Percentiles rank a stretch among this genome's conserved stretches.
Conservation (phyloP, 2,329 filamentous ascomycete species). For the Ramularia endophylla region DNA sequence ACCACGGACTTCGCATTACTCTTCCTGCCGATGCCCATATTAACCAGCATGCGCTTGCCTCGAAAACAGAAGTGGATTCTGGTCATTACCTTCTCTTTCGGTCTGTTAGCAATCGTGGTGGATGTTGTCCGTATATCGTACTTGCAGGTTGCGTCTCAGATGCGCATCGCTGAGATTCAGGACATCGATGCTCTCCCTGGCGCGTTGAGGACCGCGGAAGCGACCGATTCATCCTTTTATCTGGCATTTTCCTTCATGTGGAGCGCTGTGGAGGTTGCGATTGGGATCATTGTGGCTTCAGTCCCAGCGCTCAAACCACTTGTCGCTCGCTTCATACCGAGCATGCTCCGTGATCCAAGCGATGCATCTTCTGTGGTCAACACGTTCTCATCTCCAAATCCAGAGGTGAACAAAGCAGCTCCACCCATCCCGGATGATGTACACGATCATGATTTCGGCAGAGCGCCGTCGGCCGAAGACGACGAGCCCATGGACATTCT, state of each 20-base stretch:
- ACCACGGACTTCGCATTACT: constrained; percentile 85
- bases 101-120: constrained; percentile 80
- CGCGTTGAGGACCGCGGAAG: constrained; percentile 31
- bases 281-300: constrained; percentile 84
- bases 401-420: constrained; percentile 7
- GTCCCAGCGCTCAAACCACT: constrained; percentile 90
- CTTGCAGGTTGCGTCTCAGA: constrained; percentile 63
- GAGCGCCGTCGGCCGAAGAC: constrained; percentile 4
- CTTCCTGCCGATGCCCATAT: constrained; percentile 78
- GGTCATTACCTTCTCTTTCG: constrained; percentile 77
- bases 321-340: constrained; percentile 57
- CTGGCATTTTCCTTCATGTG: constrained; percentile 78
- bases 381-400: constrained; percentile 18
- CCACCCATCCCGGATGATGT: constrained; percentile 17
- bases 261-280: constrained; percentile 85
- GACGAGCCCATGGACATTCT: constrained; percentile 37
- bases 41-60: constrained; percentile 80
- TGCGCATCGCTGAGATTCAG: constrained; percentile 38
- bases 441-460: constrained; percentile 22
- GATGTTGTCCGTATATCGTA: constrained; percentile 89
- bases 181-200: constrained; percentile 9
- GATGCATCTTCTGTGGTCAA: constrained; percentile 30
- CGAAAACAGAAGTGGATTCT: constrained; percentile 82
- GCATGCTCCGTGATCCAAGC: constrained; percentile 47
- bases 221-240: constrained; percentile 58